Percentiles rank a stretch among this genome's conserved stretches.
These are phyloP conservation scores for Chimonanthus salicifolius DNA, from an alignment of 164 flowering plant genomes.

Conservation along the genomic window DNA sequence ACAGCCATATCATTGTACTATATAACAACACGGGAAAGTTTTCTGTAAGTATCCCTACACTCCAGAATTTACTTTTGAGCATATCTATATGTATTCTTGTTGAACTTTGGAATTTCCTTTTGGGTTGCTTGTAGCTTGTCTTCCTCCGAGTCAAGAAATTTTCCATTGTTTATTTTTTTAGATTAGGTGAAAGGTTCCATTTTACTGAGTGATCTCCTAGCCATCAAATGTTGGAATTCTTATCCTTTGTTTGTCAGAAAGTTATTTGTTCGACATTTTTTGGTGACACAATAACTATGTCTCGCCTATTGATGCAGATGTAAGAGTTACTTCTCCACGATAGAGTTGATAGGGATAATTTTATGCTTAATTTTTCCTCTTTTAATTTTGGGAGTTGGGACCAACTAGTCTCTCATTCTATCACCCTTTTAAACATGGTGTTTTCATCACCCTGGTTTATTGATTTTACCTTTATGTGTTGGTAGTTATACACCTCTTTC, in stretches of 20 bases:
- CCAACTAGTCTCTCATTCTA: neutral
- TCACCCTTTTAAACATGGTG: neutral
- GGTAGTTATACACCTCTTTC: slow-evolving; percentile 78
- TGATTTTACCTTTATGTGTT: neutral
- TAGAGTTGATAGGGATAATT: neutral
- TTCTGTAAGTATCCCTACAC: slow-evolving; percentile 61
- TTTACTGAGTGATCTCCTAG: neutral
- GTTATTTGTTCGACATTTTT: neutral
- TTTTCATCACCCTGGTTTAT: neutral
- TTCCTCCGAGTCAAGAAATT: neutral
- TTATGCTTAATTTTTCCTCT: neutral
- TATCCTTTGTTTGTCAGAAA: neutral
- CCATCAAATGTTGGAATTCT: neutral
- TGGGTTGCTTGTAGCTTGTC: neutral
- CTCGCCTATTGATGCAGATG: neutral
- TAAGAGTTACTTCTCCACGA: neutral
- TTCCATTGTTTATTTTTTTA: neutral
- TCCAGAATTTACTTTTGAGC: neutral
- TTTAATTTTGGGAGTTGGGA: neutral
- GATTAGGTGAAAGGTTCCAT: too few relatives aligned
- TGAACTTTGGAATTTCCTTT: neutral
- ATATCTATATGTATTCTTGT: neutral
- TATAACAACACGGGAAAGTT: slow-evolving; percentile 62
- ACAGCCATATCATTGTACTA: slow-evolving; percentile 87
- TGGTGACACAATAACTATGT: too few relatives aligned